Evolutionary conservation across 78 protist species (phyloP), one percentile per base, ranked within the genome.

Genomic region (slime mould (Dictyostelium discoideum)): DNA sequence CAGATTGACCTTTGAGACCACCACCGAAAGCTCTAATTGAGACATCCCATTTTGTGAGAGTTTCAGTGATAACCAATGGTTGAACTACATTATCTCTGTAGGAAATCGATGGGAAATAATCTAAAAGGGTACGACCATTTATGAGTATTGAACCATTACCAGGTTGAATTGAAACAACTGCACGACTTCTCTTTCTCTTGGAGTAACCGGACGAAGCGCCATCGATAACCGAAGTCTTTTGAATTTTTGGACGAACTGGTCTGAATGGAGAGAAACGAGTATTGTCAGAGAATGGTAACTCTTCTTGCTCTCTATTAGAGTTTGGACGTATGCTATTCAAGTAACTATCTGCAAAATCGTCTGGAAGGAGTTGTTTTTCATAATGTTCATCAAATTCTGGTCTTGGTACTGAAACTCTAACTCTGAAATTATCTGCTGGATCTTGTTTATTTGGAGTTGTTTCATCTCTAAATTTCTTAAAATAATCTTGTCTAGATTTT

Each of bases 1-100:
- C 95, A 13, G 96, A 88, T 65, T 96, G 97, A 24, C 97, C 97
- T 63, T 89, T 74, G 13, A 65, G 57, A 18, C 94, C 97, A 57
- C 97, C 97, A 57, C 97, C 97, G 9, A 20, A 44, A 60, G 76
- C 94, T 5, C 48, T 26, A 7, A 85, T 42, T 3, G 72, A 26
- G 8, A 93, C 18, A 20, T 93, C 80, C 92, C 92, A 93, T 83
- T 93, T 84, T 0, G 73, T 26, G 44, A 93, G 57, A 20, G 90
- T 93, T 54, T 87, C 93, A 14, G 92, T 85, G 92, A 93, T 78
- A 73, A 93, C 92, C 76, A 93, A 78, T 50, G 96, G 96, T 63
- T 85, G 82, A 11, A 93, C 0, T 7, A 93, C 86, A 16, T 63
- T 24, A 50, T 93, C 96, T 46, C 76, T 80, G 24, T 63, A 85